These are phyloP conservation scores for Penicillium canariense DNA, from an alignment of 495 filamentous ascomycete species.

Conservation along the genomic window DNA sequence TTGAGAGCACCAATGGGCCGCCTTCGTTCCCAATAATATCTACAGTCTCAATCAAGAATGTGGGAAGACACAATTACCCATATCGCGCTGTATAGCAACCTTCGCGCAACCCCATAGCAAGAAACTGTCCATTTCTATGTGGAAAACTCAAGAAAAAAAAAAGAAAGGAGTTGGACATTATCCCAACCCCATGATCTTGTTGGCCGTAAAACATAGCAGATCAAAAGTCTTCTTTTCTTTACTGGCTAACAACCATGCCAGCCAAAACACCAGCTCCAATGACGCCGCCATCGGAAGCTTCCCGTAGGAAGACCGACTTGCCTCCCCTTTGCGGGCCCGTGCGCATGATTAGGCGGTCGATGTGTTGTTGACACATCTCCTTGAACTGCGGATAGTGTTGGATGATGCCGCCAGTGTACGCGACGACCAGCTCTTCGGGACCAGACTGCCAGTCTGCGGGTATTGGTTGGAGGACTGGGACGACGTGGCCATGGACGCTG, in stretches of 20 bases:
- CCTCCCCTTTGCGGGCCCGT: slow-evolving; percentile 53
- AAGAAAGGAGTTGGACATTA: neutral
- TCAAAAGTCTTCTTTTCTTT: slow-evolving; percentile 2
- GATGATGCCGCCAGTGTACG: slow-evolving; percentile 77
- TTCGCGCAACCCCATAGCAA: neutral
- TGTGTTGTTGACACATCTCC: slow-evolving; percentile 62
- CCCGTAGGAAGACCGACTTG: slow-evolving; percentile 61
- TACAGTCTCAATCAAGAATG: too few species aligned
- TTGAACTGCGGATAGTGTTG: slow-evolving; percentile 73
- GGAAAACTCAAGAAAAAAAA: neutral
- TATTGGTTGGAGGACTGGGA: slow-evolving; percentile 41
- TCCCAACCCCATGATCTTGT: neutral
- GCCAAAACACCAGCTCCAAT: slow-evolving; percentile 74
- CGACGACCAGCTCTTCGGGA: slow-evolving; percentile 66
- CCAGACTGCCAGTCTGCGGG: slow-evolving; percentile 47
- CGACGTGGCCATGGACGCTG: slow-evolving; percentile 36
- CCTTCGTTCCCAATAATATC: too few species aligned
- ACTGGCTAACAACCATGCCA: slow-evolving; percentile 49
- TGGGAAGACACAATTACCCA: too few species aligned
- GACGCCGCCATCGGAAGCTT: slow-evolving; percentile 74
- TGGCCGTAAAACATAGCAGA: neutral
- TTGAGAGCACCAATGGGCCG: too few species aligned
- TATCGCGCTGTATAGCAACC: neutral
- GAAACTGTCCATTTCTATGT: neutral
- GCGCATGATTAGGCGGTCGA: slow-evolving; percentile 61